phyloP scores from a whole-genome alignment of 352 stramenopile species.

The Saprolegnia parasitica region DNA sequence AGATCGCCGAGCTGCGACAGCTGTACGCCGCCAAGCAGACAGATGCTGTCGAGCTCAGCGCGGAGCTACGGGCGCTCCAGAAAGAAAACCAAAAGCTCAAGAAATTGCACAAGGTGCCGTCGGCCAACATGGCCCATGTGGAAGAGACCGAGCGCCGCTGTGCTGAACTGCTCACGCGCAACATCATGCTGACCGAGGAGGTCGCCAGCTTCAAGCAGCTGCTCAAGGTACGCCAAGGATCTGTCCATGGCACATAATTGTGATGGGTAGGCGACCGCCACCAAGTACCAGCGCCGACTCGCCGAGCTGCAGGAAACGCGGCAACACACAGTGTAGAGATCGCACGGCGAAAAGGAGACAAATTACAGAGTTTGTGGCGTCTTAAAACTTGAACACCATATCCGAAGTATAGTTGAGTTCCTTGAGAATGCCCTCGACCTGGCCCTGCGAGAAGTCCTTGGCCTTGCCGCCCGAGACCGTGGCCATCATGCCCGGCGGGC shows the following conservation, averaged over 20 bases:
- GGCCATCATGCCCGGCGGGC: constrained; percentile 87
- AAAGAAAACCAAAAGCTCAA: constrained; percentile 34
- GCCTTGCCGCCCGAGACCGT: constrained; percentile 83
- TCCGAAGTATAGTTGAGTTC: constrained; percentile 69
- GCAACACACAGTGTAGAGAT: not conserved
- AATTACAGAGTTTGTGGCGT: constrained; percentile 3
- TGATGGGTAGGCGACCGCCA: not conserved
- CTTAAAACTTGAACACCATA: constrained; percentile 84
- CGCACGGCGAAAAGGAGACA: not conserved
- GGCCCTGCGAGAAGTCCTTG: constrained; percentile 79
- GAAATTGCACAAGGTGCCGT: constrained; percentile 16
- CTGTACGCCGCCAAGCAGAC: constrained; percentile 31
- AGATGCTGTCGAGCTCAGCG: constrained; percentile 6
- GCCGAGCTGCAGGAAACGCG: not conserved
- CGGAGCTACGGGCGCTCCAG: not conserved
- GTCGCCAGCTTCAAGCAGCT: constrained; percentile 45
- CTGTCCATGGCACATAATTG: not conserved
- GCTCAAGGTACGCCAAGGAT: constrained; percentile 29
- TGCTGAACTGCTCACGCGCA: constrained; percentile 59
- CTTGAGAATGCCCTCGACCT: constrained; percentile 82
- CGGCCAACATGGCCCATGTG: constrained; percentile 29
- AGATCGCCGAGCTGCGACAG: constrained; percentile 45
- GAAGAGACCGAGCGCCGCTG: constrained; percentile 57
- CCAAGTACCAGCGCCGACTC: constrained; percentile 10
- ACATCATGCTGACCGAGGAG: constrained; percentile 65